Conservation (phyloP, 2,329 filamentous ascomycete genomes). For the Myriosclerotinia scirpicola region DNA sequence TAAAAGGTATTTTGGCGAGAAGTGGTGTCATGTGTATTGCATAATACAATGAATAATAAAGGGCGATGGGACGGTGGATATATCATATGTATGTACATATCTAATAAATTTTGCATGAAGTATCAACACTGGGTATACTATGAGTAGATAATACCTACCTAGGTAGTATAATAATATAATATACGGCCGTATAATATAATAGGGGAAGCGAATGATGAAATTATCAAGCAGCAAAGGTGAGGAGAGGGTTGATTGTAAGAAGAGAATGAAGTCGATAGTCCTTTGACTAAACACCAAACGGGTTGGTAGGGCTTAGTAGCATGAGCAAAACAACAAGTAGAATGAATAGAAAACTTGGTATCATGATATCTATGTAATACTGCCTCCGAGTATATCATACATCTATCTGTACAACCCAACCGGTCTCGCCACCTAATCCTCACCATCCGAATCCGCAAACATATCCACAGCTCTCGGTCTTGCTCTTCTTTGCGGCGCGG, state of each 20-base stretch:
- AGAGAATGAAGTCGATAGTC: not conserved
- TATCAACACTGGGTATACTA: too few species aligned
- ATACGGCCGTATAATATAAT: too few species aligned
- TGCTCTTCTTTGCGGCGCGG: constrained; percentile 31
- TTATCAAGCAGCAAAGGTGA: not conserved
- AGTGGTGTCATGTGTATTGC: too few species aligned
- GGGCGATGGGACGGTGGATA: too few species aligned
- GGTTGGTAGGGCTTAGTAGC: not conserved
- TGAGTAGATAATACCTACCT: too few species aligned
- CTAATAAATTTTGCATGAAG: too few species aligned
- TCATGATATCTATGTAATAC: not conserved
- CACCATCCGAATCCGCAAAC: constrained; percentile 75
- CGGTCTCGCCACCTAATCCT: constrained; percentile 25
- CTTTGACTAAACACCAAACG: not conserved
- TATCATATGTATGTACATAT: too few species aligned
- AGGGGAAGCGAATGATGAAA: not conserved
- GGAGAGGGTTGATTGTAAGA: not conserved
- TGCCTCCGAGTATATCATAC: too few species aligned
- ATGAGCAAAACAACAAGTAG: not conserved
- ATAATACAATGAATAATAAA: too few species aligned
- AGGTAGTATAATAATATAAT: too few species aligned
- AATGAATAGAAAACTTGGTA: not conserved
- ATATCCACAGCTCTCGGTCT: constrained; percentile 75
- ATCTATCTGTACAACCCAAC: too few species aligned
- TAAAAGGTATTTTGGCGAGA: too few species aligned